Percentiles rank a stretch among this genome's conserved stretches.
phyloP scores from a whole-genome alignment of 805 yeast species.

The Candida chilensis region DNA sequence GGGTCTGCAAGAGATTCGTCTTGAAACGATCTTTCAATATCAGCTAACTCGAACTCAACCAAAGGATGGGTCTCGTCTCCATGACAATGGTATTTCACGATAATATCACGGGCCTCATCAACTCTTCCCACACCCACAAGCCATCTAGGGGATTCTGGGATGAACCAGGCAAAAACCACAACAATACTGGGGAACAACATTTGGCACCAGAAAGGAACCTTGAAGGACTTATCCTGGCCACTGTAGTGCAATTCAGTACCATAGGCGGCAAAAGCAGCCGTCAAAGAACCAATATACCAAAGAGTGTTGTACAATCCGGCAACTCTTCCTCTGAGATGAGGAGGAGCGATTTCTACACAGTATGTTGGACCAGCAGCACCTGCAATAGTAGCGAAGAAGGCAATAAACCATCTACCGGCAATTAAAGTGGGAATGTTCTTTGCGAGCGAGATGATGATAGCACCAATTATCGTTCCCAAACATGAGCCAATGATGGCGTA shows the following conservation, averaged over 20 bases:
- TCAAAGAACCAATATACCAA: constrained; percentile 9
- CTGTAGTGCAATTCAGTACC: constrained; percentile 8
- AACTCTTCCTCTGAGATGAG: constrained; percentile 4
- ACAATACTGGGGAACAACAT: constrained; percentile 12
- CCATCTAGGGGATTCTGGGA: constrained; percentile 59
- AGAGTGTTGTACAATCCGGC: constrained; percentile 9
- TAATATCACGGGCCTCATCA: constrained; percentile 47
- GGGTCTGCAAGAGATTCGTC: constrained; percentile 41
- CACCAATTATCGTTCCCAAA: too few relatives aligned
- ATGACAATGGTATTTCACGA: constrained; percentile 26
- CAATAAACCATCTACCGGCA: too few relatives aligned
- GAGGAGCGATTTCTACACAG: constrained; percentile 2
- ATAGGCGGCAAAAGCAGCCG: constrained; percentile 12
- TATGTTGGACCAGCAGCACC: too few relatives aligned
- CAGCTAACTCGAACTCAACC: constrained; percentile 46
- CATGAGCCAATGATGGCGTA: too few relatives aligned
- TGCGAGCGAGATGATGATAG: too few relatives aligned
- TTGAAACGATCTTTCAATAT: constrained; percentile 41
- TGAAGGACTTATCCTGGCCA: constrained; percentile 7
- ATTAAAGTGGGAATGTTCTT: too few relatives aligned
- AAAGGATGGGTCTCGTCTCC: constrained; percentile 26
- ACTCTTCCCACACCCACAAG: constrained; percentile 38
- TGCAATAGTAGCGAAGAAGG: too few relatives aligned
- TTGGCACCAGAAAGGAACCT: constrained; percentile 12
- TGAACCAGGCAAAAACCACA: constrained; percentile 15